Evolutionary conservation across 441 rosid genomes (phyloP).

Genomic region (Brassica balearica): DNA sequence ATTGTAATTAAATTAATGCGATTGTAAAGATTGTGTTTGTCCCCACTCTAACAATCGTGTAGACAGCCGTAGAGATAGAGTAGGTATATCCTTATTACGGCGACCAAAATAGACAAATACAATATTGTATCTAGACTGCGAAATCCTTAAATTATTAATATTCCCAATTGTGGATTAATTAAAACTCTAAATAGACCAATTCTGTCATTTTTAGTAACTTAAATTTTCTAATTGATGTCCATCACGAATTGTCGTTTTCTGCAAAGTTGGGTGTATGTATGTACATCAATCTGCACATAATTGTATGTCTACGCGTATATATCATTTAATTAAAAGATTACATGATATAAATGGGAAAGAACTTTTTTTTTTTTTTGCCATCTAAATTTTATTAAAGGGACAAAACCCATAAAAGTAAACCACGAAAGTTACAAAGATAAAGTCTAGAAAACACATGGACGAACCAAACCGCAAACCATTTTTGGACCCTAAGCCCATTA

Average conservation of each 20-base stretch:
- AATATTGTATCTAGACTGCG: slow-evolving; percentile 19
- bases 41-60: slow-evolving; percentile 41
- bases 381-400: too few relatives aligned
- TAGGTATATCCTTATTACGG: slow-evolving; percentile 34
- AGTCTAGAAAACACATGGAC: too few relatives aligned
- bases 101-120: slow-evolving; percentile 33
- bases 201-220: slow-evolving; percentile 36
- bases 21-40: slow-evolving; percentile 54
- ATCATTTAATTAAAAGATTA: not conserved
- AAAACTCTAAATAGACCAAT: slow-evolving; percentile 16
- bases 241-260: slow-evolving; percentile 39
- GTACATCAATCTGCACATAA: slow-evolving; percentile 29
- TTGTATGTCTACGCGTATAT: slow-evolving; percentile 38
- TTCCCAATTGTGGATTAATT: slow-evolving; percentile 8
- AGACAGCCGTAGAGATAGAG: slow-evolving; percentile 32
- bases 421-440: too few relatives aligned
- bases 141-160: slow-evolving; percentile 1
- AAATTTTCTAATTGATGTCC: not conserved
- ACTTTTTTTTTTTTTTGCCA: too few relatives aligned
- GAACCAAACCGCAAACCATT: too few relatives aligned
- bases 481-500: too few relatives aligned
- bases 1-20: slow-evolving; percentile 24
- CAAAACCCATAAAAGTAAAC: too few relatives aligned
- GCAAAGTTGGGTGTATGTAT: slow-evolving; percentile 42
- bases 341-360: not conserved